A percentile compares a stretch with the other conserved stretches of the same genome.
Evolutionary conservation across 768 basidiomycete species (phyloP).

Genomic region (Pleurotus pulmonarius): DNA sequence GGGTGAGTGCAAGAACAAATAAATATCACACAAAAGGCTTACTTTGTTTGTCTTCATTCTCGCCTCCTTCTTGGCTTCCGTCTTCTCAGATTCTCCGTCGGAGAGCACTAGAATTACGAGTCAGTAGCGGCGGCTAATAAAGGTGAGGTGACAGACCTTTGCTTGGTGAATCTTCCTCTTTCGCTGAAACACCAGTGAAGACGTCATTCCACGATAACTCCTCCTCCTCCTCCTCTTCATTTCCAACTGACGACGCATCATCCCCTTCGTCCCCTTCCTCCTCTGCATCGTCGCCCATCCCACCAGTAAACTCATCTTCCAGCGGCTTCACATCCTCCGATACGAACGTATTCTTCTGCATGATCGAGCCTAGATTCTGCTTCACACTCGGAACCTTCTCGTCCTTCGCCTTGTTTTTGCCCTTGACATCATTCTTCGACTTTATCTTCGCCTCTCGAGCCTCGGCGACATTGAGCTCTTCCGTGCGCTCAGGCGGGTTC

Average conservation of each 20-base stretch:
- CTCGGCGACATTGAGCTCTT: slow-evolving; percentile 64
- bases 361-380: slow-evolving; percentile 83
- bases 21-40: slow-evolving; percentile 10
- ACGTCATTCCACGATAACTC: slow-evolving; percentile 86
- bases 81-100: not conserved
- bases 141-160: not conserved
- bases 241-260: slow-evolving; percentile 32
- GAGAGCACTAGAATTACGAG: not conserved
- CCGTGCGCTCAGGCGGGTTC: slow-evolving; percentile 79
- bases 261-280: slow-evolving; percentile 33
- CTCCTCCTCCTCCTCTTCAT: slow-evolving; percentile 39
- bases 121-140: not conserved
- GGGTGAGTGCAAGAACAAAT: slow-evolving; percentile 7
- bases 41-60: slow-evolving; percentile 97
- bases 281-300: slow-evolving; percentile 24
- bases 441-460: slow-evolving; percentile 47
- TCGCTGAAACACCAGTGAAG: slow-evolving; percentile 51
- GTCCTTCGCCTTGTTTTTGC: slow-evolving; percentile 48
- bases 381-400: slow-evolving; percentile 59
- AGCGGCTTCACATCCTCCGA: slow-evolving; percentile 76
- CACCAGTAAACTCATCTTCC: slow-evolving; percentile 46
- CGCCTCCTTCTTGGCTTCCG: slow-evolving; percentile 47
- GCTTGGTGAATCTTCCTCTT: slow-evolving; percentile 20
- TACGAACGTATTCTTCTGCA: slow-evolving; percentile 85
- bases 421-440: slow-evolving; percentile 38